Conservation (phyloP, 108 stramenopile genomes). For the Nannochloropsis oceanica region DNA sequence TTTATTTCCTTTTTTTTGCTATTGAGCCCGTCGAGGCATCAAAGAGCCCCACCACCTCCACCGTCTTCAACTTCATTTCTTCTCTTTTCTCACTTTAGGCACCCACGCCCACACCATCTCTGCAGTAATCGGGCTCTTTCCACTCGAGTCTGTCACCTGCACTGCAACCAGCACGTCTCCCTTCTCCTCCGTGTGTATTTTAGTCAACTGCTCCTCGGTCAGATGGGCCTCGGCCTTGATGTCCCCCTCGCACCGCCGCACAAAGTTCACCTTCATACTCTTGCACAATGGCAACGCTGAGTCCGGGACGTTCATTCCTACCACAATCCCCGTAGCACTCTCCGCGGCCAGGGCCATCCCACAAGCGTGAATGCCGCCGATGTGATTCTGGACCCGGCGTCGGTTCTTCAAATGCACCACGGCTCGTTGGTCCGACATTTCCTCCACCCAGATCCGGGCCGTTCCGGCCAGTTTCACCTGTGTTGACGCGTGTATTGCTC, state of each 20-base stretch:
- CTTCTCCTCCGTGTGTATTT: constrained; percentile 34
- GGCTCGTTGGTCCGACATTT: constrained; percentile 13
- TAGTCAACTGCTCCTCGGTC: constrained; percentile 23
- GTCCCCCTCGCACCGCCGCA: constrained; percentile 24
- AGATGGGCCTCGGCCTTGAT: constrained; percentile 33
- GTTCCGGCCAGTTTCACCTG: constrained; percentile 45
- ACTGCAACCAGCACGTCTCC: constrained; percentile 36
- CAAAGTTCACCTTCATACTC: constrained; percentile 42
- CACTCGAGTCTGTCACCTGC: constrained; percentile 38
- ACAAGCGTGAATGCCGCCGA: constrained; percentile 46
- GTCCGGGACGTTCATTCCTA: constrained; percentile 48
- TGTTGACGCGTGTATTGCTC: too few relatives aligned
- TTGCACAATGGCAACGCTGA: constrained; percentile 42
- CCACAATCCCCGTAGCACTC: constrained; percentile 42
- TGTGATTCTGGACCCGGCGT: constrained; percentile 44
- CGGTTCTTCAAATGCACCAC: constrained; percentile 30
- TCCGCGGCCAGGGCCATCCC: constrained; percentile 47
- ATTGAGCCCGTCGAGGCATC: too few relatives aligned
- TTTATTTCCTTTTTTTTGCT: too few relatives aligned
- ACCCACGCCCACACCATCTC: constrained; percentile 50
- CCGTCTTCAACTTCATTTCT: neutral
- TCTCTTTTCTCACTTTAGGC: constrained; percentile 5
- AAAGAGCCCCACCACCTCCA: too few relatives aligned
- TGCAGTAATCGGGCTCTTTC: constrained; percentile 45
- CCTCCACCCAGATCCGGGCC: constrained; percentile 38